phyloP scores from a whole-genome alignment of 169 alveolate genomes.

The Hepatocystis sp. region DNA sequence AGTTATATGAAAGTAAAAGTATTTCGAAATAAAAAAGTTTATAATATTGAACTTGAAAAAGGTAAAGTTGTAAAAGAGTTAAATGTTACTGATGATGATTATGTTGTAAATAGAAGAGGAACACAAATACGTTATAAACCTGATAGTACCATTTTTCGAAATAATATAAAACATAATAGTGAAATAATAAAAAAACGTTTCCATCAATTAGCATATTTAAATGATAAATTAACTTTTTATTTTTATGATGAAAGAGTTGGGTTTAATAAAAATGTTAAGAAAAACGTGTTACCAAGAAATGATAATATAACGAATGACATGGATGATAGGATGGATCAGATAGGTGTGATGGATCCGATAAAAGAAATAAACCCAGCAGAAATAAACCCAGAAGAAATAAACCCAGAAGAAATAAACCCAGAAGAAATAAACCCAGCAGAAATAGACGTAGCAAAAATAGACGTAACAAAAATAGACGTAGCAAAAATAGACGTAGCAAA shows the following conservation, averaged over 20 bases:
- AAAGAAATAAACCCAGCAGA: background rate
- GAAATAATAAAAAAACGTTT: slow-evolving; percentile 49
- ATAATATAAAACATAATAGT: slow-evolving; percentile 37
- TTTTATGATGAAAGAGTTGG: slow-evolving; percentile 69
- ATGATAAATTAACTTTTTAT: slow-evolving; percentile 46
- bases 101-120: slow-evolving; percentile 53
- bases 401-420: background rate
- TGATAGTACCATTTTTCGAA: slow-evolving; percentile 69
- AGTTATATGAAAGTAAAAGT: slow-evolving; percentile 82
- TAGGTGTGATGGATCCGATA: too few relatives aligned
- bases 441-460: background rate
- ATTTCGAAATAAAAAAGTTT: slow-evolving; percentile 75
- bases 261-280: too few relatives aligned
- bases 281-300: background rate
- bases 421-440: too few relatives aligned
- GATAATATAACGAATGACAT: background rate
- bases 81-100: slow-evolving; percentile 17
- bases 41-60: slow-evolving; percentile 80
- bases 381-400: background rate
- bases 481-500: too few relatives aligned
- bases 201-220: slow-evolving; percentile 74
- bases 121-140: slow-evolving; percentile 73
- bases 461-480: background rate
- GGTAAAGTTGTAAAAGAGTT: slow-evolving; percentile 80
- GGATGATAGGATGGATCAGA: too few relatives aligned